phyloP scores from a whole-genome alignment of 148 eudicot species.

The Rhododendron ferrugineum region DNA sequence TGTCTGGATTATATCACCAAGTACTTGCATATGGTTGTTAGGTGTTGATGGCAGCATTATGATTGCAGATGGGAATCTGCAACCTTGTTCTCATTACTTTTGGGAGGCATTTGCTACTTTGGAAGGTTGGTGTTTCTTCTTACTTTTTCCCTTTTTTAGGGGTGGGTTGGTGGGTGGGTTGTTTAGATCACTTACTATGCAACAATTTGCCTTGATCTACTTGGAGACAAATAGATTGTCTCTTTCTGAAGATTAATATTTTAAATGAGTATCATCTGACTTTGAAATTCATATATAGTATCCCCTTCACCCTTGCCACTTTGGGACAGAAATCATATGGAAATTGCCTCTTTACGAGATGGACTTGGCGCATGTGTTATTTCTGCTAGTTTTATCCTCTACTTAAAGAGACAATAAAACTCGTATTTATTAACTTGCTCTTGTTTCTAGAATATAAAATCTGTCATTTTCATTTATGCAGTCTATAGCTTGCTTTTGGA shows the following conservation, averaged over 20 bases:
- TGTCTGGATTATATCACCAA: slow-evolving; percentile 5
- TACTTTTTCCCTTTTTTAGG: background rate
- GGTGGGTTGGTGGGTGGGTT: background rate
- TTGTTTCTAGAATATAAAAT: background rate
- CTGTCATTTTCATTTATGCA: background rate
- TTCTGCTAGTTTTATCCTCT: background rate
- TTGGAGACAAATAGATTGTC: background rate
- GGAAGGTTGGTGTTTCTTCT: slow-evolving; percentile 53
- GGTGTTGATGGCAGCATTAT: slow-evolving; percentile 38
- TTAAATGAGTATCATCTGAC: background rate
- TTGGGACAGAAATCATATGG: background rate
- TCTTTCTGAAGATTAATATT: background rate
- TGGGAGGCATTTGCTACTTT: slow-evolving; percentile 80
- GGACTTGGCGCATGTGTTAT: background rate
- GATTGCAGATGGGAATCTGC: slow-evolving; percentile 91
- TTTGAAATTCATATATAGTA: background rate
- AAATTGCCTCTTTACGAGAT: background rate
- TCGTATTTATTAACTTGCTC: background rate
- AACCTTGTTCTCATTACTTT: slow-evolving; percentile 56
- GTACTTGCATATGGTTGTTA: slow-evolving; percentile 17
- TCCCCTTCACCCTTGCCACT: background rate
- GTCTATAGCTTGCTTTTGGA: slow-evolving; percentile 2
- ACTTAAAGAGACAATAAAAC: background rate
- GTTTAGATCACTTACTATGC: background rate
- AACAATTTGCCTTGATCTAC: background rate